phyloP scores from a whole-genome alignment of 768 basidiomycete species.

The Xerocomus potaroensis region DNA sequence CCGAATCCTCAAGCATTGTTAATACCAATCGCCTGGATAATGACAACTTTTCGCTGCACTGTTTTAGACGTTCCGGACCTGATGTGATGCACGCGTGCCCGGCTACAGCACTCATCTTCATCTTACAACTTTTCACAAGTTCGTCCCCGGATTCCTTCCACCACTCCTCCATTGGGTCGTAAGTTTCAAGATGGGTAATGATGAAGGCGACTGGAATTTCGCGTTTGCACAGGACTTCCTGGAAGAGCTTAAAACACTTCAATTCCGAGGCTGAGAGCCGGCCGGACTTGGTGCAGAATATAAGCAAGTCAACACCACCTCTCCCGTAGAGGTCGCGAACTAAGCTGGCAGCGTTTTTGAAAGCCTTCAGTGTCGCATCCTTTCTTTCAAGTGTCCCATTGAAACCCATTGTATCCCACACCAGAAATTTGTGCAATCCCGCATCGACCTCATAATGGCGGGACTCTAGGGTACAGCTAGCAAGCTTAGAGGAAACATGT shows the following conservation, averaged over 20 bases:
- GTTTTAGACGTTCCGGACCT: too few relatives aligned
- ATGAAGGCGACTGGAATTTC: constrained; percentile 37
- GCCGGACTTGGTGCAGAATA: constrained; percentile 32
- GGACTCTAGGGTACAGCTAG: constrained; percentile 33
- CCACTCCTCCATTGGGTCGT: constrained; percentile 29
- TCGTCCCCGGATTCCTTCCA: constrained; percentile 21
- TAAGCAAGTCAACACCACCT: constrained; percentile 36
- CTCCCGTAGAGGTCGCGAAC: constrained; percentile 25
- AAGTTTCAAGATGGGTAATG: constrained; percentile 36
- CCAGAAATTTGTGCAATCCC: constrained; percentile 15
- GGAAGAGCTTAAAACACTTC: constrained; percentile 34
- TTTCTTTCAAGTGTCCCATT: constrained; percentile 12
- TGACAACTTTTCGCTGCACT: too few relatives aligned
- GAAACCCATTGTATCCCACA: constrained; percentile 33
- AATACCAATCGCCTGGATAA: constrained; percentile 15
- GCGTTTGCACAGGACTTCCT: constrained; percentile 36
- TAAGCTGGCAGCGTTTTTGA: constrained; percentile 26
- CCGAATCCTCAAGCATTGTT: constrained; percentile 20
- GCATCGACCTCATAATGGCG: constrained; percentile 21
- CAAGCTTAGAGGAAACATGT: constrained; percentile 18
- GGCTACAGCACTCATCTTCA: constrained; percentile 11
- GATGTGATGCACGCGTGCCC: constrained; percentile 31
- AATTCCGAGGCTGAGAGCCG: constrained; percentile 26
- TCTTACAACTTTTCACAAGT: constrained; percentile 8
- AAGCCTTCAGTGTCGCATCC: constrained; percentile 8